Conservation (phyloP, 2,329 filamentous ascomycete genomes). For the Phyllosticta ampelicida region DNA sequence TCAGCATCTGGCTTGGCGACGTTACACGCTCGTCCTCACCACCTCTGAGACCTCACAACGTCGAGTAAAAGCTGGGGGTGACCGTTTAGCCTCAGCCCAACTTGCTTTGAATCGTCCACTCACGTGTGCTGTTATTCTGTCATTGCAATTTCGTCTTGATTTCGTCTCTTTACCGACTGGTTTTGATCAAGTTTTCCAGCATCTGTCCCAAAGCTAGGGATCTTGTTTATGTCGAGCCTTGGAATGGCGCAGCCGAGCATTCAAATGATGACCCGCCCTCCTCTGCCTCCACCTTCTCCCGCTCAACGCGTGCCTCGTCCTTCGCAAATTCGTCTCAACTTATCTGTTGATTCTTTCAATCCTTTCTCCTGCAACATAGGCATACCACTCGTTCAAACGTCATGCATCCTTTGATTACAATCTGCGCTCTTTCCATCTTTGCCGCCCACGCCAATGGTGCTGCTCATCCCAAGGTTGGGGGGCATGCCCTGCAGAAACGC, state of each 20-base stretch:
- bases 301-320: neutral
- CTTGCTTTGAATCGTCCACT: neutral
- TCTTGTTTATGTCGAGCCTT: neutral
- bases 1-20: neutral
- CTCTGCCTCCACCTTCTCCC: neutral
- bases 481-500: neutral
- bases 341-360: neutral
- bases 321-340: neutral
- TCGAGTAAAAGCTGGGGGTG: neutral
- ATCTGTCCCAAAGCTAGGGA: neutral
- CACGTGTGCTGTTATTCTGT: neutral
- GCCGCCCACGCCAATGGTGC: neutral
- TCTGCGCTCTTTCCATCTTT: slow-evolving; percentile 9
- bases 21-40: neutral
- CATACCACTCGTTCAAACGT: neutral
- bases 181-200: neutral
- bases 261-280: neutral
- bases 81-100: neutral
- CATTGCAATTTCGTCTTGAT: neutral
- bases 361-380: neutral
- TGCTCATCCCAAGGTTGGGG: neutral
- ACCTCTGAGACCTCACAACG: neutral
- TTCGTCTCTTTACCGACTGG: neutral
- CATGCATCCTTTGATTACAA: slow-evolving; percentile 2
- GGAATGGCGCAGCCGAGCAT: neutral